Conservation (phyloP, 441 rosid genomes). For the Populus hybrid region DNA sequence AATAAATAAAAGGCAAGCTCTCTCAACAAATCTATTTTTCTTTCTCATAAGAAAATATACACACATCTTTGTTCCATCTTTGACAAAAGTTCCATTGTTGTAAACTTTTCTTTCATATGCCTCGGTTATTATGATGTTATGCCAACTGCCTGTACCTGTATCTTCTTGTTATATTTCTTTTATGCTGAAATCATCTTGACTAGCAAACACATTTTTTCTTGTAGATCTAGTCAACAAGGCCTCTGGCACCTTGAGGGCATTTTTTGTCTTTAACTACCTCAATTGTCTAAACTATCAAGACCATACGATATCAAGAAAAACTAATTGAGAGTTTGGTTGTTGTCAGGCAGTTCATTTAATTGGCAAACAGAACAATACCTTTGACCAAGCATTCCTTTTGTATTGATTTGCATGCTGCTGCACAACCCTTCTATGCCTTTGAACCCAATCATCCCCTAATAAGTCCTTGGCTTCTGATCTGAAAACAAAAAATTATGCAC, state of each 20-base stretch:
- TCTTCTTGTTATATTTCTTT: background rate
- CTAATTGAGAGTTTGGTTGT: background rate
- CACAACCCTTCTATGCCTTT: constrained; percentile 90
- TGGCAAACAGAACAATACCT: constrained; percentile 40
- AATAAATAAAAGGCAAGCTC: background rate
- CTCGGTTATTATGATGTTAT: background rate
- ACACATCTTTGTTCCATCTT: background rate
- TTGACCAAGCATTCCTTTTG: constrained; percentile 88
- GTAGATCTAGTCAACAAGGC: background rate
- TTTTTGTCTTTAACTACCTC: background rate
- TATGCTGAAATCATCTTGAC: background rate
- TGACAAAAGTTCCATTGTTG: background rate
- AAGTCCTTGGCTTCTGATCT: constrained; percentile 99
- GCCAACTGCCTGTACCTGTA: background rate
- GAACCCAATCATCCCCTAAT: constrained; percentile 99
- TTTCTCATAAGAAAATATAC: background rate
- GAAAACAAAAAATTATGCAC: constrained; percentile 13
- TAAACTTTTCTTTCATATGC: background rate
- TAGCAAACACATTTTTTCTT: background rate
- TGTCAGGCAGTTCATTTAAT: background rate
- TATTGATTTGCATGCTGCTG: constrained; percentile 98
- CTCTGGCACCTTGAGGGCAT: background rate
- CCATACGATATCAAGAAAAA: background rate
- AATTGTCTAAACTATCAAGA: background rate
- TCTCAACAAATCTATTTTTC: background rate